These are phyloP conservation scores for Dothideomycetes sp. DNA, from an alignment of 2,329 filamentous ascomycete genomes.

Conservation along the genomic window DNA sequence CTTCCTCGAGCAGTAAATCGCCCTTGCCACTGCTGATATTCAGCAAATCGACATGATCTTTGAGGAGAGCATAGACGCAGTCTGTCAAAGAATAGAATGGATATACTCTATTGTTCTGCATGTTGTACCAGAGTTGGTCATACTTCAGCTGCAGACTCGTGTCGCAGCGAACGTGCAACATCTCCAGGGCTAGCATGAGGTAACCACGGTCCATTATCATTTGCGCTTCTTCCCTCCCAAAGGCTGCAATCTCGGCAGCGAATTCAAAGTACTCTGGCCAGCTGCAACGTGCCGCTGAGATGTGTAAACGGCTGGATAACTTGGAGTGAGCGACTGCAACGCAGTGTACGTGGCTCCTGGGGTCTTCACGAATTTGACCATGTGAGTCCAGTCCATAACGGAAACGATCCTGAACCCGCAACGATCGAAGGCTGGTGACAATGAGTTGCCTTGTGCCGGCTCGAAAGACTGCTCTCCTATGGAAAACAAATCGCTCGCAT, in stretches of 20 bases:
- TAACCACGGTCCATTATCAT: conserved; percentile 9
- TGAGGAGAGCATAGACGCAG: conserved; percentile 7
- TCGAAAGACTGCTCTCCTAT: conserved; percentile 19
- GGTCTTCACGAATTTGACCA: background rate
- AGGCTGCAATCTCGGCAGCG: conserved; percentile 6
- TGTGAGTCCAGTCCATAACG: conserved; percentile 14
- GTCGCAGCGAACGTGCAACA: conserved; percentile 6
- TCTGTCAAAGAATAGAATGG: conserved; percentile 4
- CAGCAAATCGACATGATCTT: conserved; percentile 1
- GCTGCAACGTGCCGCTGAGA: background rate
- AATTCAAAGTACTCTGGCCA: conserved; percentile 14
- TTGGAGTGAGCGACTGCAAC: background rate
- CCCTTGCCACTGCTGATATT: too few species aligned
- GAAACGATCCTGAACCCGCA: conserved; percentile 22
- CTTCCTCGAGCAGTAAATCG: too few species aligned
- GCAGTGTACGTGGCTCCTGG: background rate
- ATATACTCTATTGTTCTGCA: conserved; percentile 1
- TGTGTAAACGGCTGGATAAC: conserved; percentile 2
- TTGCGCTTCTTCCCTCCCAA: conserved; percentile 10
- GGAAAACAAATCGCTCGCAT: conserved; percentile 50
- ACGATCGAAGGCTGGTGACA: conserved; percentile 19
- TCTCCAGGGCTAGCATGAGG: conserved; percentile 9
- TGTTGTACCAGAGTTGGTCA: background rate
- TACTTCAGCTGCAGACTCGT: conserved; percentile 1
- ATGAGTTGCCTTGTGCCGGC: conserved; percentile 19